Evolutionary conservation across 495 filamentous ascomycete genomes (phyloP).

Genomic region (Aspergillus sclerotiicarbonarius): DNA sequence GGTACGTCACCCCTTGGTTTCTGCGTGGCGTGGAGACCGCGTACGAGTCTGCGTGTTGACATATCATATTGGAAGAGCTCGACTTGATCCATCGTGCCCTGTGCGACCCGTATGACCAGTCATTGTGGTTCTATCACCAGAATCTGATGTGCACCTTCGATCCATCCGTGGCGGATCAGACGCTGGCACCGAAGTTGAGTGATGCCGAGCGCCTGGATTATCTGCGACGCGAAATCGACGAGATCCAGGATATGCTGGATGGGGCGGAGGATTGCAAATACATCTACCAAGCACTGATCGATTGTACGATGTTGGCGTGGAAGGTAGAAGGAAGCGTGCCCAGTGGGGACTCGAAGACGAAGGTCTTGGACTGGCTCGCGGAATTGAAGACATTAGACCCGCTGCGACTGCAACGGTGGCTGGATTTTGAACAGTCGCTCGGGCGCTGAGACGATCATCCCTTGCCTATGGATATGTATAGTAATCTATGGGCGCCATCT

Average conservation of each 20-base stretch:
- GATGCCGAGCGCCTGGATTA: constrained; percentile 62
- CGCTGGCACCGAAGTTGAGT: constrained; percentile 62
- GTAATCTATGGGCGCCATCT: constrained; percentile 1
- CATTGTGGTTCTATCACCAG: constrained; percentile 94
- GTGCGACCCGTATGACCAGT: constrained; percentile 88
- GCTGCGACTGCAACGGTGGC: constrained; percentile 66
- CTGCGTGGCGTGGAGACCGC: neutral
- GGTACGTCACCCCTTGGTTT: constrained; percentile 44
- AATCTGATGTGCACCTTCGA: constrained; percentile 68
- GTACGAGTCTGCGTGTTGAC: neutral
- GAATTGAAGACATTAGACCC: constrained; percentile 67
- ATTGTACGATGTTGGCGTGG: constrained; percentile 45
- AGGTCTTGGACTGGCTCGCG: constrained; percentile 59
- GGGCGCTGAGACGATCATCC: constrained; percentile 16
- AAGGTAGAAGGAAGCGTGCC: constrained; percentile 36
- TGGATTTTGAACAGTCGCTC: constrained; percentile 52
- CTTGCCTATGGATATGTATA: constrained; percentile 10
- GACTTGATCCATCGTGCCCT: constrained; percentile 70
- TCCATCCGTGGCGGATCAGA: constrained; percentile 44
- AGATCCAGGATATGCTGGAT: constrained; percentile 69
- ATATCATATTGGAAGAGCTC: constrained; percentile 54
- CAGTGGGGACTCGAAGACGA: constrained; percentile 38
- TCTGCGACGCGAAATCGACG: constrained; percentile 63
- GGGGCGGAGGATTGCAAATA: constrained; percentile 75
- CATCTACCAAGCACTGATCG: constrained; percentile 74